A percentile compares a stretch with the other conserved stretches of the same genome.
Evolutionary conservation across 257 asterid species (phyloP).

Genomic region (Solanum corneliomulleri): DNA sequence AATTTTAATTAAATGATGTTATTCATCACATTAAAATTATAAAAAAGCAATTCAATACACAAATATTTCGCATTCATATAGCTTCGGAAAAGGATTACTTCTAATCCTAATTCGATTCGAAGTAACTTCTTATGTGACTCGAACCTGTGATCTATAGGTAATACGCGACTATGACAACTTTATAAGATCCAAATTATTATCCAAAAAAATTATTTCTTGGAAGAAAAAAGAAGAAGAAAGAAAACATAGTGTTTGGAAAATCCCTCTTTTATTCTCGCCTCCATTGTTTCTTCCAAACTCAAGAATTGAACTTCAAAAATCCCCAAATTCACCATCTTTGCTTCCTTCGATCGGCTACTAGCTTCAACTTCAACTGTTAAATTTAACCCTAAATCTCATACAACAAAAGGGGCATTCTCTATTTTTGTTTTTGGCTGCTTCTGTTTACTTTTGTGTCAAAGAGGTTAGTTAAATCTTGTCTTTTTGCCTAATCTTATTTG

Average conservation of each 20-base stretch:
- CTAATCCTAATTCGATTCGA: neutral
- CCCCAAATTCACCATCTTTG: neutral
- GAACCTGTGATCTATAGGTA: neutral
- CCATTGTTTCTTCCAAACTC: neutral
- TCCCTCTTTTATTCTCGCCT: neutral
- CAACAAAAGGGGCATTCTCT: neutral
- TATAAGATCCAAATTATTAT: neutral
- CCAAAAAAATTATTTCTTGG: neutral
- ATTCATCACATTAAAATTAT: neutral
- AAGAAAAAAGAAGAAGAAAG: accelerated
- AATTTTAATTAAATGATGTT: neutral
- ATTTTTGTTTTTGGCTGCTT: neutral
- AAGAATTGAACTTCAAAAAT: neutral
- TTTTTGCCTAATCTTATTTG: neutral
- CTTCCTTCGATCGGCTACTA: neutral
- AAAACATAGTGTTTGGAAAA: neutral
- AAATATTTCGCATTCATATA: neutral
- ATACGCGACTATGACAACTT: accelerated
- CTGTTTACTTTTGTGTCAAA: neutral
- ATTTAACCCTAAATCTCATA: neutral
- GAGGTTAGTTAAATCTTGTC: neutral
- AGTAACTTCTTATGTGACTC: neutral
- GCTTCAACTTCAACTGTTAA: neutral
- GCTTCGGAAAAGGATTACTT: accelerated
- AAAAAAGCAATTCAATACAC: neutral